Conservation (phyloP, 176 grass and related monocot species). For the Puya raimondii region DNA sequence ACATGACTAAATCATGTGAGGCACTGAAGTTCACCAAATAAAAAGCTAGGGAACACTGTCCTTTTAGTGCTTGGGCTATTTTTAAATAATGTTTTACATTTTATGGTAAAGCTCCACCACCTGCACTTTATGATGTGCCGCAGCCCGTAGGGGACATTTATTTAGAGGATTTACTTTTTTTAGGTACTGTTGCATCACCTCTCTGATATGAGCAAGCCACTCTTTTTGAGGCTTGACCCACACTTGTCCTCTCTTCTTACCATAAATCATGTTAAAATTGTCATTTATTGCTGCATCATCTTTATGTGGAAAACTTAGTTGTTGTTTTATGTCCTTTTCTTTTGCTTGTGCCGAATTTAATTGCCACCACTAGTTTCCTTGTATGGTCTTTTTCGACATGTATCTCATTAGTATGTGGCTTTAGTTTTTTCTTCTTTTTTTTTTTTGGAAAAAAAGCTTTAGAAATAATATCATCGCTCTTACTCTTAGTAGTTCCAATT, state of each 20-base stretch:
- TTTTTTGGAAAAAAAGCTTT: no score
- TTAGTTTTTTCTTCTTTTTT: no score
- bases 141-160: neutral
- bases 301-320: no score
- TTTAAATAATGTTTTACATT: neutral
- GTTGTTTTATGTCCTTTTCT: no score
- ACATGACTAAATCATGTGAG: neutral
- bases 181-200: constrained; percentile 1
- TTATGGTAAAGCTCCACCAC: neutral
- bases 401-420: no score
- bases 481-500: neutral
- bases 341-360: no score
- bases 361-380: no score
- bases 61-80: constrained; percentile 2
- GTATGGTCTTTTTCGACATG: no score
- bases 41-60: neutral
- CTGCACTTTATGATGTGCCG: neutral
- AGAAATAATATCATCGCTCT: no score
- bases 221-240: neutral
- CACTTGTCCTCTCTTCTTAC: neutral
- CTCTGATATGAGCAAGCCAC: neutral
- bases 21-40: neutral
- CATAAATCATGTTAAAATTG: no score
- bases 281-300: no score
- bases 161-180: neutral